Conservation (phyloP, 2,329 filamentous ascomycete genomes). For the Coniochaeta sp. region DNA sequence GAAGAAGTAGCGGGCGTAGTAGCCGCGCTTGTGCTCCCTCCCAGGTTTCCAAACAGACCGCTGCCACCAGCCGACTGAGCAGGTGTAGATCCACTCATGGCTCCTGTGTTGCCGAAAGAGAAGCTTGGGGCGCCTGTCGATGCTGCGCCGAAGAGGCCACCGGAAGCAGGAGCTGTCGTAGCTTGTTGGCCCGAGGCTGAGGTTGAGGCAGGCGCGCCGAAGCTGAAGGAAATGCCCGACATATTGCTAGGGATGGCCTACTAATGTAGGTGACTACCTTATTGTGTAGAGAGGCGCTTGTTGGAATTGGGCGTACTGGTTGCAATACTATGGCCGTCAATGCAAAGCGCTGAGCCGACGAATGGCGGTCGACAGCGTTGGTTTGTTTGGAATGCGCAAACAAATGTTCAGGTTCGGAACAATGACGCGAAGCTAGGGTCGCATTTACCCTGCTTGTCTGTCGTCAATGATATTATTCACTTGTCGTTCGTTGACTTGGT, state of each 20-base stretch:
- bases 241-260: slow-evolving; percentile 4
- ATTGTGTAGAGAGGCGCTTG: neutral
- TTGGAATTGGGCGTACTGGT: neutral
- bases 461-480: neutral
- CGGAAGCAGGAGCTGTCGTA: slow-evolving; percentile 12
- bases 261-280: neutral
- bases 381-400: slow-evolving; percentile 1
- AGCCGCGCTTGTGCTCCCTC: slow-evolving; percentile 14
- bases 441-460: neutral
- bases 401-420: neutral
- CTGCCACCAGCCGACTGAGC: slow-evolving; percentile 5
- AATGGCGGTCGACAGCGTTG: neutral
- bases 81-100: slow-evolving; percentile 6
- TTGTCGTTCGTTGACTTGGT: neutral
- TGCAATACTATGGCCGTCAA: neutral
- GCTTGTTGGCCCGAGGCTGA: slow-evolving; percentile 12
- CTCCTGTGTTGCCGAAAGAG: slow-evolving; percentile 3
- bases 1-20: slow-evolving; percentile 10
- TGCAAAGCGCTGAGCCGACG: neutral
- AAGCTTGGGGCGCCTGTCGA: slow-evolving; percentile 10
- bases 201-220: slow-evolving; percentile 15
- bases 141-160: slow-evolving; percentile 18
- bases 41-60: slow-evolving; percentile 12
- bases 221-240: slow-evolving; percentile 11
- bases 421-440: neutral